phyloP scores from a whole-genome alignment of 352 stramenopile species.

The Pythium brachiatum region DNA sequence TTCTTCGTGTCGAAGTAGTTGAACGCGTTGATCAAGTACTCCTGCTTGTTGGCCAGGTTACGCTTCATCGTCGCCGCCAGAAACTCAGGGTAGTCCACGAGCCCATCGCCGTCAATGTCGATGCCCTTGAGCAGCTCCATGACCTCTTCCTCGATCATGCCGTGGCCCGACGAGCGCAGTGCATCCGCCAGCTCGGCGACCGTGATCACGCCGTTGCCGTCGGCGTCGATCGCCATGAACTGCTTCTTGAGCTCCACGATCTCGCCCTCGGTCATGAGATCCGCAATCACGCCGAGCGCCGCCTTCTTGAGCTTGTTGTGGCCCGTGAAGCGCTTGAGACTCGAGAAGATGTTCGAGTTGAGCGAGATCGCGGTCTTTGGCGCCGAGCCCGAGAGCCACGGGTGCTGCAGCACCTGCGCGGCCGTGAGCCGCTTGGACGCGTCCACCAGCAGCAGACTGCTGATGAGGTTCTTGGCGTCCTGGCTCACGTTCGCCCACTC shows the following conservation, averaged over 20 bases:
- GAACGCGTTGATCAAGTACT: constrained; percentile 88
- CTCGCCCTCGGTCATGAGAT: constrained; percentile 78
- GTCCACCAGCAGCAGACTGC: constrained; percentile 92
- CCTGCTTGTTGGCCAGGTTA: constrained; percentile 82
- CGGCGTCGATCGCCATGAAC: constrained; percentile 84
- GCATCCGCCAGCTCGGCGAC: constrained; percentile 84
- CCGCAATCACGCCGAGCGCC: constrained; percentile 81
- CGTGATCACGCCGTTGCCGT: constrained; percentile 89
- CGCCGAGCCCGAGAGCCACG: constrained; percentile 80
- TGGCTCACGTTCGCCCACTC: constrained; percentile 82
- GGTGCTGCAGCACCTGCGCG: constrained; percentile 81
- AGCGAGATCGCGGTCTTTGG: constrained; percentile 72
- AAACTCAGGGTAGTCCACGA: constrained; percentile 90
- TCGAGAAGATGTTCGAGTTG: constrained; percentile 84
- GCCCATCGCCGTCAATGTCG: constrained; percentile 87
- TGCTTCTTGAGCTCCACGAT: constrained; percentile 86
- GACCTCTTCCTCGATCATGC: constrained; percentile 88
- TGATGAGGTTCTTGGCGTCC: constrained; percentile 94
- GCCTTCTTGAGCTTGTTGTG: constrained; percentile 91
- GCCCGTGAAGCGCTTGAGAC: constrained; percentile 84
- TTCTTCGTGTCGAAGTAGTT: constrained; percentile 91
- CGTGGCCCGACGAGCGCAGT: constrained; percentile 76
- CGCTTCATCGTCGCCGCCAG: constrained; percentile 91
- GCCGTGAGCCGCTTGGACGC: constrained; percentile 90
- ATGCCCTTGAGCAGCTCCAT: constrained; percentile 86